These are phyloP conservation scores for Phalaenopsis hybrid DNA, from an alignment of 116 monocot genomes.

Conservation along the genomic window DNA sequence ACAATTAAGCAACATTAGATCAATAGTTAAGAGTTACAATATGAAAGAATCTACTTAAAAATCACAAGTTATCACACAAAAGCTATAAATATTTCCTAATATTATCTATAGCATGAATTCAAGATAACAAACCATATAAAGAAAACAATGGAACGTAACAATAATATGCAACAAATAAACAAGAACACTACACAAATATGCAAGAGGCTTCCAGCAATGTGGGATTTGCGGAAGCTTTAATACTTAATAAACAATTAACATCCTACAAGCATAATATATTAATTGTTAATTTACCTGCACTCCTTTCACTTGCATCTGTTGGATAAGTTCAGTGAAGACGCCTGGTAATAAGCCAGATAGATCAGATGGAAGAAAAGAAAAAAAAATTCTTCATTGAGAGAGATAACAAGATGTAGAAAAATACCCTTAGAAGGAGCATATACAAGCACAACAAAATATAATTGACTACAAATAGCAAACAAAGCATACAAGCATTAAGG, in stretches of 20 bases:
- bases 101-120: not conserved
- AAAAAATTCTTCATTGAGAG: not conserved
- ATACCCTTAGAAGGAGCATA: not conserved
- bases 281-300: conserved; percentile 51
- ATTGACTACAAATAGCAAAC: not conserved
- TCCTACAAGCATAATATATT: not conserved
- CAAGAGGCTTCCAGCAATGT: not conserved
- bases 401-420: not conserved
- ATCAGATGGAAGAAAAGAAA: not conserved
- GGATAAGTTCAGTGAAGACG: conserved; percentile 90
- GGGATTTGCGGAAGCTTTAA: no score
- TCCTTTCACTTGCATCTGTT: conserved; percentile 96
- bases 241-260: no score
- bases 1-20: not conserved
- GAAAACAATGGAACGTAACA: not conserved
- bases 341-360: conserved; percentile 30
- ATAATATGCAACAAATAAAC: not conserved
- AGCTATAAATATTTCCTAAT: no score
- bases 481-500: not conserved
- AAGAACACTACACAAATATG: not conserved
- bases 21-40: no score
- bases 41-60: no score
- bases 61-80: no score
- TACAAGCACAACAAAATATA: not conserved
- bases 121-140: not conserved